A percentile compares a stretch with the other conserved stretches of the same genome.
phyloP scores from a whole-genome alignment of 2,329 filamentous ascomycete species.

The Fusarium beomiforme region DNA sequence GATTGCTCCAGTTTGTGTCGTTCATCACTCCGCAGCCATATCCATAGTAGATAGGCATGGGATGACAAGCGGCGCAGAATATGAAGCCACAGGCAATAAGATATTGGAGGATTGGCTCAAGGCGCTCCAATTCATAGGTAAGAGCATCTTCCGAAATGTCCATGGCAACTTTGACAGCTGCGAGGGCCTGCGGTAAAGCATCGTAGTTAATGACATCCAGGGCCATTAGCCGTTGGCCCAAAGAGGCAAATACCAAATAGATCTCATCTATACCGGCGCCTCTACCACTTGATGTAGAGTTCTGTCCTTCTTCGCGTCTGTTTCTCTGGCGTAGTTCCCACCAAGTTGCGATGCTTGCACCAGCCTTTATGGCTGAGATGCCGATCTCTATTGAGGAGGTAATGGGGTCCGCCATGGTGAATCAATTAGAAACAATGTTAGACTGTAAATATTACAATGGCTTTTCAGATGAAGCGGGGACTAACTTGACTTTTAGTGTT shows the following conservation, averaged over 20 bases:
- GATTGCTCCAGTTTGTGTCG: background rate
- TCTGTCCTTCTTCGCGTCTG: background rate
- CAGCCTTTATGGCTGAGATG: background rate
- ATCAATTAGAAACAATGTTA: rapidly evolving
- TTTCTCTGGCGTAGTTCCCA: background rate
- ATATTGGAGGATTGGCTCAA: background rate
- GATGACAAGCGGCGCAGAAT: background rate
- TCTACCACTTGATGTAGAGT: background rate
- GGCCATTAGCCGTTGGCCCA: background rate
- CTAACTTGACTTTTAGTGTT: background rate
- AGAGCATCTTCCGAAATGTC: background rate
- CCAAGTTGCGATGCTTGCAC: background rate
- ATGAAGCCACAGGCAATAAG: background rate
- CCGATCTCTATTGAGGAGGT: background rate
- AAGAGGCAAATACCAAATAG: background rate
- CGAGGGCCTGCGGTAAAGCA: background rate
- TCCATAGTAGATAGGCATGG: background rate
- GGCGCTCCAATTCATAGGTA: background rate
- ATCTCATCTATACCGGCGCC: background rate
- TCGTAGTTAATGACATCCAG: background rate
- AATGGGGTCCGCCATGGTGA: background rate
- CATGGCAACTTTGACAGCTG: background rate
- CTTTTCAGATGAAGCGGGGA: background rate
- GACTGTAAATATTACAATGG: background rate
- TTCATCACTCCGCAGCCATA: background rate